Percentiles rank a stretch among this genome's conserved stretches.
phyloP scores from a whole-genome alignment of 768 basidiomycete species.

The Suillus cothurnatus region DNA sequence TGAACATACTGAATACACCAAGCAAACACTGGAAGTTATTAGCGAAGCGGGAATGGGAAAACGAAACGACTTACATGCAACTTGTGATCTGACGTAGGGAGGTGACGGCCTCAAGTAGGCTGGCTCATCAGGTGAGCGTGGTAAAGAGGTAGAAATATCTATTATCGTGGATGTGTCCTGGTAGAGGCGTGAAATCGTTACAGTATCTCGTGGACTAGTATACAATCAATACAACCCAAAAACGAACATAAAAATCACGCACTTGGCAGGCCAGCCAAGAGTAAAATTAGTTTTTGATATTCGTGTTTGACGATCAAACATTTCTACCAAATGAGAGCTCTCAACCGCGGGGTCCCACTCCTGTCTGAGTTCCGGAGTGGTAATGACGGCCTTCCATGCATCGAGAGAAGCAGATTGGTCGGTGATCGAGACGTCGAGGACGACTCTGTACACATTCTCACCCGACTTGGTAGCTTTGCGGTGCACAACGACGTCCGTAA shows the following conservation, averaged over 20 bases:
- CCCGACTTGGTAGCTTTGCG: constrained; percentile 68
- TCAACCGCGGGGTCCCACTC: constrained; percentile 97
- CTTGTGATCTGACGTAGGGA: constrained; percentile 88
- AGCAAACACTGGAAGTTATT: constrained; percentile 63
- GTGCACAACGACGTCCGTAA: constrained; percentile 77
- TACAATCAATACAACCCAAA: constrained; percentile 13
- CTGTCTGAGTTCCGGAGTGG: constrained; percentile 84
- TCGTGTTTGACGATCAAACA: constrained; percentile 83
- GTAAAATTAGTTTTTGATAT: constrained; percentile 90
- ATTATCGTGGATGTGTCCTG: constrained; percentile 81
- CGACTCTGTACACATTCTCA: constrained; percentile 78
- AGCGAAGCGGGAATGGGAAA: constrained; percentile 10
- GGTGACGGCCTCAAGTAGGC: constrained; percentile 90
- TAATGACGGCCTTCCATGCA: constrained; percentile 78
- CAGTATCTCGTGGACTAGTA: constrained; percentile 84
- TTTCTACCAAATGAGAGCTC: constrained; percentile 76
- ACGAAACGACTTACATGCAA: constrained; percentile 55
- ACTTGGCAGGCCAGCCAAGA: constrained; percentile 98
- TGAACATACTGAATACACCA: constrained; percentile 87
- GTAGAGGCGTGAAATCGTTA: constrained; percentile 89
- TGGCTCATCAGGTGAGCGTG: constrained; percentile 88
- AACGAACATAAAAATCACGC: constrained; percentile 35
- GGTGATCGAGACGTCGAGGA: constrained; percentile 73
- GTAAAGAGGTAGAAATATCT: constrained; percentile 92
- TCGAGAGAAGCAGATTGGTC: constrained; percentile 64